Conservation (phyloP, 331 rosid species). For the Phaseolus coccineus region DNA sequence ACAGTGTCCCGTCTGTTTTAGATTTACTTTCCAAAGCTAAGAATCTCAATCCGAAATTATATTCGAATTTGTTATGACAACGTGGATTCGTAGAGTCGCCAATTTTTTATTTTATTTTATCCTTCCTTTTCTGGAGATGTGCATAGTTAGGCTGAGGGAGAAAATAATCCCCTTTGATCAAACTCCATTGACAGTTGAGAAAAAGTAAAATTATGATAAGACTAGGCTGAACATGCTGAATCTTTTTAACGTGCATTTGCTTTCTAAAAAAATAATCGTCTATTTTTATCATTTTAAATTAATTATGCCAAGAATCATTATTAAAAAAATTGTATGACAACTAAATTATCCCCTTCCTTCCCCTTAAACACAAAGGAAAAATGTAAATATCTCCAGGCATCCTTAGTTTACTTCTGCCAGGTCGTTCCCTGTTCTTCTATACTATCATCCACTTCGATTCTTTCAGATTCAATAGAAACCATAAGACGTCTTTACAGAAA, state of each 20-base stretch:
- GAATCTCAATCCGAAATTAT: neutral
- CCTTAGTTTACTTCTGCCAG: neutral
- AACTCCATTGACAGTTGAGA: neutral
- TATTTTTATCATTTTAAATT: neutral
- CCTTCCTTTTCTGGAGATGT: neutral
- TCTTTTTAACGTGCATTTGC: neutral
- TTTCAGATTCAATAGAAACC: constrained; percentile 23
- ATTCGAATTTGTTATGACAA: neutral
- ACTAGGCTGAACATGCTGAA: neutral
- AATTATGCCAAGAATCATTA: neutral
- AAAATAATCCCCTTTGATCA: neutral
- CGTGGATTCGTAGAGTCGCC: neutral
- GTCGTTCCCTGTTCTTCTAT: constrained; percentile 5
- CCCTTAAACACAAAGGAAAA: neutral
- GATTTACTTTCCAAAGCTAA: neutral
- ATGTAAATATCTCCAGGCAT: neutral
- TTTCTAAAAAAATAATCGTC: neutral
- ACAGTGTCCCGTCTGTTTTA: neutral
- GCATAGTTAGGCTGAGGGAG: neutral
- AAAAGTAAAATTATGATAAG: neutral
- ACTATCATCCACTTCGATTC: constrained; percentile 7
- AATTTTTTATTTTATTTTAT: neutral
- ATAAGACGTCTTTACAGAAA: neutral
- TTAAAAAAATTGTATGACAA: constrained; percentile 3
- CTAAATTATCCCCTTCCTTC: neutral